Base-by-base conservation (phyloP, 2,329 filamentous ascomycete genomes). In the Fusarium phyllophilum region DNA sequence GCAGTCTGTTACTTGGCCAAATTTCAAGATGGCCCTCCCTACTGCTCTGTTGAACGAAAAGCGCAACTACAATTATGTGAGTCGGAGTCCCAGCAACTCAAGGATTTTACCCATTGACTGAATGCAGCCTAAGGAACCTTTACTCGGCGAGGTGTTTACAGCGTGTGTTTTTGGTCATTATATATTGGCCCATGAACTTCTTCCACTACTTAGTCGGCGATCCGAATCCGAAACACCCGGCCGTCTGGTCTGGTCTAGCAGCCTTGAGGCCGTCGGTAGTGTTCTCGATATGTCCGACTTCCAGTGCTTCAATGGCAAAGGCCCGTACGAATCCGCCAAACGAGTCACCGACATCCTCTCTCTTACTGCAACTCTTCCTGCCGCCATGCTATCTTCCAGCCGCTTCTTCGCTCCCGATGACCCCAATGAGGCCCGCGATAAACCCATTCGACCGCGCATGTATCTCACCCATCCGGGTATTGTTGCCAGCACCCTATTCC, bases 111-210 rank as follows among this genome's bases (percentile, higher is more conserved):
- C 17, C 11, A 66, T 51, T 74, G 54, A 72, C 57, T 34, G 56
- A 31, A 17, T 22, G 48, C 87, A 95, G 79, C 84, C 88, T 20
- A 79, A 82, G 7, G 80, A 82, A 70, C 91, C 92, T 2, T 84
- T 85, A 10, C 84, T 99, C 2, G 95, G 94, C 7, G 88, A 94
- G 75, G 90, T 97, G 24, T 99, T 98, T 81, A 93, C 92, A 80
- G 92, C 96, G 56, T 98, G 98, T 79, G 89, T 97, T 36, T 98
- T 99, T 80, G 96, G 96, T 1, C 96, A 99, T 84, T 98, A 99
- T 81, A 84, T 98, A 78, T 90, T 99, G 31, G 90, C 90, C 22
- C 95, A 97, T 81, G 90, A 92, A 79, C 87, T 98, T 17, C 88
- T 93, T 75, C 92, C 94, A 1, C 85, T 98, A 17, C 87, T 99